A percentile compares a stretch with the other conserved stretches of the same genome.
phyloP scores from a whole-genome alignment of 1,284 basidiomycete species.

The Marasmius sp. region DNA sequence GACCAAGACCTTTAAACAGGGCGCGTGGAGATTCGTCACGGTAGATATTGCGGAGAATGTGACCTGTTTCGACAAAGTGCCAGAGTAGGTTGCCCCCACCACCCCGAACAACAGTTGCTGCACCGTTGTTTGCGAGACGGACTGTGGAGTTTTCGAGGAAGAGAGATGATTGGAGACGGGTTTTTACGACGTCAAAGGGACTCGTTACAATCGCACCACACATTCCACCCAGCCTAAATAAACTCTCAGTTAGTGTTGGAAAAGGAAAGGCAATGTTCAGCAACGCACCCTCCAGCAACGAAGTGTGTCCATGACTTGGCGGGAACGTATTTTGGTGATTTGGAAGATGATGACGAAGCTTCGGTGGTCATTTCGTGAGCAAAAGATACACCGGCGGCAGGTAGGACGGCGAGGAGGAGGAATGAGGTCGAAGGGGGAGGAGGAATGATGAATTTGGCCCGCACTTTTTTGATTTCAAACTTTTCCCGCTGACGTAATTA shows the following conservation, averaged over 20 bases:
- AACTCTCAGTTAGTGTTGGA: background rate
- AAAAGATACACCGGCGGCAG: background rate
- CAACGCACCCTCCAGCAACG: slow-evolving; percentile 81
- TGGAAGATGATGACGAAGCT: background rate
- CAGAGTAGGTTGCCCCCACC: slow-evolving; percentile 65
- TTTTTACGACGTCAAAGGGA: slow-evolving; percentile 98
- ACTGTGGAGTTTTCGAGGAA: slow-evolving; percentile 64
- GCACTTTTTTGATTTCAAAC: too few species aligned
- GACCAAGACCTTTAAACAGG: slow-evolving; percentile 92
- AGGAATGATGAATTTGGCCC: too few species aligned
- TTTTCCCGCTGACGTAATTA: background rate
- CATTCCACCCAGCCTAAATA: slow-evolving; percentile 88
- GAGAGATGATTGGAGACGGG: slow-evolving; percentile 90
- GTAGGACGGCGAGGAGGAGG: background rate
- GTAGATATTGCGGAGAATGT: slow-evolving; percentile 87
- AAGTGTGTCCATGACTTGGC: slow-evolving; percentile 85
- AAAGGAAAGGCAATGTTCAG: background rate
- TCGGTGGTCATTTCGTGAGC: background rate
- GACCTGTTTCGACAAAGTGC: slow-evolving; percentile 94
- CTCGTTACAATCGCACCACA: slow-evolving; percentile 96
- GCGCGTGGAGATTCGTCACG: slow-evolving; percentile 89
- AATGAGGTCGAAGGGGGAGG: background rate
- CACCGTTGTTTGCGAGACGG: slow-evolving; percentile 39
- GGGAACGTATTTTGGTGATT: slow-evolving; percentile 32
- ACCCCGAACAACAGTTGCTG: slow-evolving; percentile 40